Base-by-base conservation (phyloP, 1,284 basidiomycete genomes). In the Fomitiporia mediterranea region DNA sequence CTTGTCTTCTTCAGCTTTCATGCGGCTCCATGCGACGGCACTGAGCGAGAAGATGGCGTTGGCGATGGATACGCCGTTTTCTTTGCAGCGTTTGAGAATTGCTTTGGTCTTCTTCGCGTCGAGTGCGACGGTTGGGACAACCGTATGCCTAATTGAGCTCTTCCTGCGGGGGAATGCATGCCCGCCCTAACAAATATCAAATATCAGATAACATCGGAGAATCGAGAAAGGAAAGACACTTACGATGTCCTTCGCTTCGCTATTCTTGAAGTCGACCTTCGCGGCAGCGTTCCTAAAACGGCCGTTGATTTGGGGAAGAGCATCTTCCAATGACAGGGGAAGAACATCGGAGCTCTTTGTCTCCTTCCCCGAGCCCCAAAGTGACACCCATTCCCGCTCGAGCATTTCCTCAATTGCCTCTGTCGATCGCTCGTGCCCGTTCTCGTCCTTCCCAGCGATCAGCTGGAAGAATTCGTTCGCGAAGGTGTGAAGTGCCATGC, bases 401-500 rank as follows among this genome's bases (percentile, higher is more conserved):
- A 85, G 66, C 28, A 77, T 61, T 2, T 57, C 60, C 13, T 70
- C 63, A n/a, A 87, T 70, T 25, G 77, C 74, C 32, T 61, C 65
- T 21, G 75, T 72, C 11, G 70, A 71, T 48, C 68, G 67, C 2
- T 67, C 63, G 52, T 74, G 66, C 7, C 76, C 78, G 19, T 44
- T 51, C 9, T 53, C 32, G 6, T 27, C 46, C 15, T 30, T 44
- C 4, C 55, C 60, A 9, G 63, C 65, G 25, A 91, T 71, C 4
- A 90, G 70, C 8, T 67, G 62, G 66, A 89, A 84, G 65, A 91
- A 82, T 62, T 90, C 84, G 65, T 89, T 86, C 9, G 84, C 83
- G 59, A 84, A 84, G 56, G 76, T 73, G 67, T 91, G 88, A 15
- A 91, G 74, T 2, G 88, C 86, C 81, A 89, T 88, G 25, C 86